phyloP scores from a whole-genome alignment of 345 rosid species.

The Citrus australasica region DNA sequence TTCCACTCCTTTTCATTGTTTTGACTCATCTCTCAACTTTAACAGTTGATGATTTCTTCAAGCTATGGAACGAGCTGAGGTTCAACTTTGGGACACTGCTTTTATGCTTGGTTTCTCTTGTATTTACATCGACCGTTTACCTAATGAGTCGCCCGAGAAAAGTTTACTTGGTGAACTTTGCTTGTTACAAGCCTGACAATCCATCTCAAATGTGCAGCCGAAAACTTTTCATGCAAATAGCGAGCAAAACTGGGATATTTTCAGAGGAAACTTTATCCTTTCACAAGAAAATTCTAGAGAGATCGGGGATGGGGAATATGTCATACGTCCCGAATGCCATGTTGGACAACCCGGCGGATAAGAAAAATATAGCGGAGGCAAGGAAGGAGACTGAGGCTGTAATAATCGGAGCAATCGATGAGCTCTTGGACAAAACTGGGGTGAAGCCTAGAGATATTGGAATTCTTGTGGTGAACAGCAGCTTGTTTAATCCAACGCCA shows the following conservation, averaged over 20 bases:
- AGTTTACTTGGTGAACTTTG: conserved; percentile 32
- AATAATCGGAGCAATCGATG: conserved; percentile 33
- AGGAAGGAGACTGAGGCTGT: conserved; percentile 36
- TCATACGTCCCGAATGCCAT: conserved; percentile 24
- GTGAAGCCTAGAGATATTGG: conserved; percentile 40
- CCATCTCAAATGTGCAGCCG: conserved; percentile 18
- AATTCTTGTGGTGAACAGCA: conserved; percentile 35
- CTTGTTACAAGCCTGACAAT: conserved; percentile 32
- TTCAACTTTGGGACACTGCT: conserved; percentile 13
- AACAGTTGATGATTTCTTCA: conserved; percentile 2
- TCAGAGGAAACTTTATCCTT: conserved; percentile 29
- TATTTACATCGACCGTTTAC: conserved; percentile 18
- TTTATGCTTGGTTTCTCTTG: conserved; percentile 11
- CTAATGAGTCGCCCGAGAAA: conserved; percentile 23
- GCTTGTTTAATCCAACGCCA: conserved; percentile 37
- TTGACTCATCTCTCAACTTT: conserved; percentile 17
- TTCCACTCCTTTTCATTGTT: conserved; percentile 8
- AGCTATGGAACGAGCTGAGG: conserved; percentile 14
- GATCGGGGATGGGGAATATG: conserved; percentile 34
- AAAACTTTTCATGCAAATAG: conserved; percentile 16
- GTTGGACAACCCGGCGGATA: conserved; percentile 2
- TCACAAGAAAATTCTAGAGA: conserved; percentile 31
- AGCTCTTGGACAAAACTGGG: conserved; percentile 30
- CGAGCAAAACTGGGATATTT: conserved; percentile 5
- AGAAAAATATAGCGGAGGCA: conserved; percentile 24